These are phyloP conservation scores for Neurospora sp. DNA, from an alignment of 495 filamentous ascomycete species.

Conservation along the genomic window DNA sequence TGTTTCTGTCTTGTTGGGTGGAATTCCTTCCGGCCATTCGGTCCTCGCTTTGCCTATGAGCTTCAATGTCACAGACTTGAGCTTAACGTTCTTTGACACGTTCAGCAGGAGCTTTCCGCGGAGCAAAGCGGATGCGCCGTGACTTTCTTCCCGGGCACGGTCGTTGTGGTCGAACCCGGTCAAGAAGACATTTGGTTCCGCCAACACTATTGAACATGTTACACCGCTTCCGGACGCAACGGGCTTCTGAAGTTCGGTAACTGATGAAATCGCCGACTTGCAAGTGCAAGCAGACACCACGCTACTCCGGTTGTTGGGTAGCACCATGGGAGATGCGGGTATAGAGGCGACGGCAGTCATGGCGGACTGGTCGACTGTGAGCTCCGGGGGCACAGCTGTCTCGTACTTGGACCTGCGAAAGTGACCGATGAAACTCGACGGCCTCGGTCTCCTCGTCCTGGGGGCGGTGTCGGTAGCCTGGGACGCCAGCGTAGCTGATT, in stretches of 20 bases:
- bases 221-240: conserved; percentile 67
- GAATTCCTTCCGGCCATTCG: conserved; percentile 97
- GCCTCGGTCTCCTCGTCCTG: conserved; percentile 5
- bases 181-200: conserved; percentile 83
- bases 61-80: conserved; percentile 84
- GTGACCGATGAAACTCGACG: conserved; percentile 21
- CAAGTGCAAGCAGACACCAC: conserved; percentile 20
- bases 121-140: conserved; percentile 63
- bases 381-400: neutral
- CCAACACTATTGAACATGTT: conserved; percentile 61
- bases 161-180: conserved; percentile 85
- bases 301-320: conserved; percentile 28
- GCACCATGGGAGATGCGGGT: conserved; percentile 6
- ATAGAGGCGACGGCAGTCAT: conserved; percentile 15
- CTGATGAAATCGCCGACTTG: conserved; percentile 22
- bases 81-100: conserved; percentile 82
- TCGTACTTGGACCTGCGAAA: conserved; percentile 10
- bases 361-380: conserved; percentile 8
- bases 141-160: conserved; percentile 43
- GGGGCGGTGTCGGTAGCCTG: conserved; percentile 7
- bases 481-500: conserved; percentile 2
- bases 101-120: conserved; percentile 75
- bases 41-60: conserved; percentile 81
- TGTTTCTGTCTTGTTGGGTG: conserved; percentile 74
- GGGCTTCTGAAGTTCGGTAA: conserved; percentile 49